phyloP scores from a whole-genome alignment of 371 early-diverging fungal genomes.

The Funneliformis caledonium region DNA sequence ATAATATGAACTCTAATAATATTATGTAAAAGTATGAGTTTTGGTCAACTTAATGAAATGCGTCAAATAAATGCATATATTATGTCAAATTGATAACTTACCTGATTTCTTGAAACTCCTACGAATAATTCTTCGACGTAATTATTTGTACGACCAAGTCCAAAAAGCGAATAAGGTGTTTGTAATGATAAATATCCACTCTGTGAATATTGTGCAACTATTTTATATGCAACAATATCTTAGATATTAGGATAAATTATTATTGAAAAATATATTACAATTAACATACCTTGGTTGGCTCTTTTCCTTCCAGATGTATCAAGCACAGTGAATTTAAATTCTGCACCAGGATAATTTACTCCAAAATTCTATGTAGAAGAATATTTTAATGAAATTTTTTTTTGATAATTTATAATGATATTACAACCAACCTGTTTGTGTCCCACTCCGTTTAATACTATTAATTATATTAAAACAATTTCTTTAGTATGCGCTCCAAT shows the following conservation, averaged over 20 bases:
- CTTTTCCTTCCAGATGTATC: slow-evolving; percentile 79
- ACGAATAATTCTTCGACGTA: slow-evolving; percentile 92
- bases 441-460: slow-evolving; percentile 32
- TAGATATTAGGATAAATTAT: neutral
- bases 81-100: slow-evolving; percentile 22
- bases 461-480: neutral
- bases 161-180: slow-evolving; percentile 87
- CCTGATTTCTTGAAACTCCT: slow-evolving; percentile 75
- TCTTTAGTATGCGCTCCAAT: neutral
- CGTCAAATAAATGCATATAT: neutral
- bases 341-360: slow-evolving; percentile 81
- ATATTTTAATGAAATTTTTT: neutral
- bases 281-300: slow-evolving; percentile 64
- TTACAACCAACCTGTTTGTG: slow-evolving; percentile 2
- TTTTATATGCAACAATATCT: neutral
- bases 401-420: neutral
- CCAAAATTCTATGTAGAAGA: slow-evolving; percentile 67
- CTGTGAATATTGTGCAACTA: slow-evolving; percentile 80
- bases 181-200: slow-evolving; percentile 74
- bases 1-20: slow-evolving; percentile 49
- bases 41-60: neutral
- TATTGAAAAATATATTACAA: neutral
- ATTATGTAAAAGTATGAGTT: neutral
- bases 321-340: slow-evolving; percentile 83
- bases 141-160: slow-evolving; percentile 93